These are phyloP conservation scores for Wallacemonas sp. DNA, from an alignment of 208 protist species.

Conservation along the genomic window DNA sequence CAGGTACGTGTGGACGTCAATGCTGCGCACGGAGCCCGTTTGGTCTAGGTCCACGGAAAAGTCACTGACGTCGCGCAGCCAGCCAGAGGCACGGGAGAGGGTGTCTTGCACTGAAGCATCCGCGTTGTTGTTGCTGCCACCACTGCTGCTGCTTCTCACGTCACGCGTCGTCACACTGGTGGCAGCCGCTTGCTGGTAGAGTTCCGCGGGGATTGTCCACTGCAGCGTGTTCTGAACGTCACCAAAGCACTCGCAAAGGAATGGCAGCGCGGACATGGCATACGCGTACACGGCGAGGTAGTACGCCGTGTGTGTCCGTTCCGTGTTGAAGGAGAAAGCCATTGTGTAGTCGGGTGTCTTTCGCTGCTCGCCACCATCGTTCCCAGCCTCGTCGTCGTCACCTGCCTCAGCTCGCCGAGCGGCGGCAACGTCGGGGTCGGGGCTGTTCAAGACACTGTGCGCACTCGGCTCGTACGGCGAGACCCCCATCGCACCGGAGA, in stretches of 20 bases:
- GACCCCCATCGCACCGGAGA: slow-evolving; percentile 11
- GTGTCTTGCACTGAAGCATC: background rate
- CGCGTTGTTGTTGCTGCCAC: background rate
- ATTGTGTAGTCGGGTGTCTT: slow-evolving; percentile 8
- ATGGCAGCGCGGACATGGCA: slow-evolving; percentile 8
- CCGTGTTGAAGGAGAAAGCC: slow-evolving; percentile 6
- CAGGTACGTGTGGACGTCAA: background rate
- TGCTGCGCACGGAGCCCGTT: background rate
- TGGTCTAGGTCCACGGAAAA: slow-evolving; percentile 1
- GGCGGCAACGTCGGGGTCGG: slow-evolving; percentile 8
- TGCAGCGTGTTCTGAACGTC: slow-evolving; percentile 1
- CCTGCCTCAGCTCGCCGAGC: background rate
- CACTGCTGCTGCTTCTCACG: background rate
- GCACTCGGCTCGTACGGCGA: slow-evolving; percentile 14
- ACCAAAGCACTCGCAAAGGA: slow-evolving; percentile 7
- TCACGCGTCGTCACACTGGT: too few relatives aligned
- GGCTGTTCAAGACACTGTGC: slow-evolving; percentile 11
- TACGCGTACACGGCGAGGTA: slow-evolving; percentile 14
- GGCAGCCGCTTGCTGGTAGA: background rate
- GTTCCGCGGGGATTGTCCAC: slow-evolving; percentile 2
- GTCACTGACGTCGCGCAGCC: slow-evolving; percentile 1
- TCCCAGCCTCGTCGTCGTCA: background rate
- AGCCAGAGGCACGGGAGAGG: slow-evolving; percentile 1
- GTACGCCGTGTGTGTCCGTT: slow-evolving; percentile 13
- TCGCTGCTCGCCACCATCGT: background rate